A percentile compares a stretch with the other conserved stretches of the same genome.
These are phyloP conservation scores for Hypoxylon sp. DNA, from an alignment of 2,329 filamentous ascomycete species.

Conservation along the genomic window DNA sequence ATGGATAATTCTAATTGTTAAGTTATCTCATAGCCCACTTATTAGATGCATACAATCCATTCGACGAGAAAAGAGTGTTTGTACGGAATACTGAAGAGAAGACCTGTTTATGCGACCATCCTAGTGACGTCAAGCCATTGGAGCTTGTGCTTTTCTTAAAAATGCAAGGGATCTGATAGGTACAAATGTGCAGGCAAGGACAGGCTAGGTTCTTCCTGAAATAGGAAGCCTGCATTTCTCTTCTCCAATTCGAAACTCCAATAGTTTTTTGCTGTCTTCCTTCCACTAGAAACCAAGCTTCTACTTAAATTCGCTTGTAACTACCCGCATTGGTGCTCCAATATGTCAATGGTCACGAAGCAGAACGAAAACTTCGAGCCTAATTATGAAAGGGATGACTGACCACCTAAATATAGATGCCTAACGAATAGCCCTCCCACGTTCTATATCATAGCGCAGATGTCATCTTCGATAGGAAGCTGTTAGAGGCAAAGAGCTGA, in stretches of 20 bases:
- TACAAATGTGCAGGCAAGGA: conserved; percentile 18
- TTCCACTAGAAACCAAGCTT: conserved; percentile 29
- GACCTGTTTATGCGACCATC: neutral
- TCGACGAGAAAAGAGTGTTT: neutral
- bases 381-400: neutral
- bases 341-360: conserved; percentile 4
- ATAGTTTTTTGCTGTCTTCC: conserved; percentile 12
- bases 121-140: conserved; percentile 35
- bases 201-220: conserved; percentile 25
- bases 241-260: conserved; percentile 28
- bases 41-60: neutral
- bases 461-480: too few relatives aligned
- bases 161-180: conserved; percentile 37
- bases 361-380: conserved; percentile 1
- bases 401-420: neutral
- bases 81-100: too few relatives aligned
- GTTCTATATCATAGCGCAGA: too few relatives aligned
- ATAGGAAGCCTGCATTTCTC: conserved; percentile 25
- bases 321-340: conserved; percentile 14
- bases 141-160: conserved; percentile 28
- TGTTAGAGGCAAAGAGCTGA: neutral
- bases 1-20: neutral
- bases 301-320: conserved; percentile 5
- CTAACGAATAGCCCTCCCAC: neutral
- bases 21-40: neutral